phyloP scores from a whole-genome alignment of 257 asterid species.

The Przewalskia tangutica region DNA sequence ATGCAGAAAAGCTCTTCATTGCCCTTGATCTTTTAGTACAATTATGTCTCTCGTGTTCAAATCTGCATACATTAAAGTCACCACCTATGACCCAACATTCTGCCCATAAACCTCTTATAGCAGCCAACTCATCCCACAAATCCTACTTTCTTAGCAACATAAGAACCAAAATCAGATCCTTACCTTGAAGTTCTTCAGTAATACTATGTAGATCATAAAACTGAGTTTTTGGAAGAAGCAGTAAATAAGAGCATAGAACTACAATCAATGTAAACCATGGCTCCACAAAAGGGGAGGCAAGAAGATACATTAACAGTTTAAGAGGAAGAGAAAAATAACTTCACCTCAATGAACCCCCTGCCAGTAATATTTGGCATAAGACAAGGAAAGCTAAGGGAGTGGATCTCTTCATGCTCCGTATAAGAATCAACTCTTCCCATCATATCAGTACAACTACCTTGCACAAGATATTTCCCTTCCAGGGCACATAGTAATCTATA shows the following conservation, averaged over 20 bases:
- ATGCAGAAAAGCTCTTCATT: too few species aligned
- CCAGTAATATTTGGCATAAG: slow-evolving; percentile 50
- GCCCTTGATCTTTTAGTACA: too few species aligned
- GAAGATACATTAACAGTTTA: background rate
- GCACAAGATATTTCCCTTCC: slow-evolving; percentile 58
- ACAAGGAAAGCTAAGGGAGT: slow-evolving; percentile 57
- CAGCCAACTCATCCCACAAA: too few species aligned
- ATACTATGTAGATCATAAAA: background rate
- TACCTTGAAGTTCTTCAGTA: background rate
- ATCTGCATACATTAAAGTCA: too few species aligned
- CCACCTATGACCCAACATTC: too few species aligned
- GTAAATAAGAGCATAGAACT: background rate
- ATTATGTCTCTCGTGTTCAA: too few species aligned
- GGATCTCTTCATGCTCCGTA: slow-evolving; percentile 35
- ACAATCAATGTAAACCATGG: background rate
- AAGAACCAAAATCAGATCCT: background rate
- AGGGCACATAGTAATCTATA: slow-evolving; percentile 56
- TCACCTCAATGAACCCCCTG: slow-evolving; percentile 92
- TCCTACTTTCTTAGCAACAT: background rate
- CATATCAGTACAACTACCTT: slow-evolving; percentile 40
- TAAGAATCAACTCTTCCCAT: slow-evolving; percentile 25
- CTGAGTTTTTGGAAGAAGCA: background rate
- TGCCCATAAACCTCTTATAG: too few species aligned
- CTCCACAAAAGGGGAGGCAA: background rate
- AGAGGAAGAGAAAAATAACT: background rate